phyloP scores from a whole-genome alignment of 2,329 filamentous ascomycete genomes.

The Pseudogymnoascus sp. region DNA sequence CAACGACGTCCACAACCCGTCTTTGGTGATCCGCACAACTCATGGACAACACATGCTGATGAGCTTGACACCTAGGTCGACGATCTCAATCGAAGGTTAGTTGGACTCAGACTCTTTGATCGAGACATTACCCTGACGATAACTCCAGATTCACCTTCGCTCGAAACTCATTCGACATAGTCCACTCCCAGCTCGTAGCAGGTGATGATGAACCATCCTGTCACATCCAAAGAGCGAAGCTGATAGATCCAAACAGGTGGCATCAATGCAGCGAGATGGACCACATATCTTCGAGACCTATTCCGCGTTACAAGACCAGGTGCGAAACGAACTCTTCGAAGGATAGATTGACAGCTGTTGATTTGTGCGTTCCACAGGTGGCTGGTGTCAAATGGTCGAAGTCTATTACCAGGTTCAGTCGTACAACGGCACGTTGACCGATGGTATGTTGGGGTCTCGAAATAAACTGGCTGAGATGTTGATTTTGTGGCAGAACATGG shows the following conservation, averaged over 20 bases:
- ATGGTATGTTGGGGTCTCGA: slow-evolving; percentile 34
- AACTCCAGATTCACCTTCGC: slow-evolving; percentile 55
- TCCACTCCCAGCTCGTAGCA: slow-evolving; percentile 68
- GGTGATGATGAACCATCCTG: slow-evolving; percentile 23
- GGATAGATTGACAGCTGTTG: neutral
- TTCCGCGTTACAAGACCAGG: slow-evolving; percentile 60
- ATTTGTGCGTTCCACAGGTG: slow-evolving; percentile 32
- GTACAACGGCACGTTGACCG: slow-evolving; percentile 69
- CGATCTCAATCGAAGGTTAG: slow-evolving; percentile 59
- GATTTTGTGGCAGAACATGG: slow-evolving; percentile 45
- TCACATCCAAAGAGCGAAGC: neutral
- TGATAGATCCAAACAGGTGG: slow-evolving; percentile 40
- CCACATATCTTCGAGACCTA: slow-evolving; percentile 68
- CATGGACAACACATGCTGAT: slow-evolving; percentile 7
- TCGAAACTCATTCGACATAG: slow-evolving; percentile 68
- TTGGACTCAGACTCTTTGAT: neutral
- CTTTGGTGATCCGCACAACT: slow-evolving; percentile 8
- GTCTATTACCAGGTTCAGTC: slow-evolving; percentile 81
- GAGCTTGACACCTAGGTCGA: slow-evolving; percentile 43
- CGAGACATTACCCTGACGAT: slow-evolving; percentile 2
- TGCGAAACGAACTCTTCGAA: neutral
- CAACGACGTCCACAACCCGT: neutral
- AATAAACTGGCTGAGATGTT: slow-evolving; percentile 14
- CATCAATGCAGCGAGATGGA: slow-evolving; percentile 67
- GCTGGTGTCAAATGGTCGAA: slow-evolving; percentile 87